Evolutionary conservation across 352 stramenopile species (phyloP).

Genomic region (Phytophthora hybrid): DNA sequence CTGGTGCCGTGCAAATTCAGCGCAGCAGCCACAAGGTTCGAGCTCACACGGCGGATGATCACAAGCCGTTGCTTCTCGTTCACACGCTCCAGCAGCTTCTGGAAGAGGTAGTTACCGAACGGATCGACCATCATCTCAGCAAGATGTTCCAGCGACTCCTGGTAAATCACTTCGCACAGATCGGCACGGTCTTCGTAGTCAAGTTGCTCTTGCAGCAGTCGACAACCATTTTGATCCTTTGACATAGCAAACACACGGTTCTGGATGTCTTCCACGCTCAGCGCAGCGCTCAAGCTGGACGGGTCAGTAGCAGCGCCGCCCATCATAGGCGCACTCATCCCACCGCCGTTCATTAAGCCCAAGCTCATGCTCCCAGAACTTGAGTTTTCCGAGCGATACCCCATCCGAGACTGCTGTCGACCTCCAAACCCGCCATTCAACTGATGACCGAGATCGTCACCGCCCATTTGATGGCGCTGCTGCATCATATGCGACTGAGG

Average conservation of each 20-base stretch:
- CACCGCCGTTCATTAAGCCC: slow-evolving; percentile 35
- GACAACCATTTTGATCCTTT: slow-evolving; percentile 98
- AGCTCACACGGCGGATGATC: slow-evolving; percentile 94
- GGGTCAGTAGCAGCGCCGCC: slow-evolving; percentile 27
- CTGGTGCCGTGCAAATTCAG: slow-evolving; percentile 98
- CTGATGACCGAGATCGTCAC: slow-evolving; percentile 37
- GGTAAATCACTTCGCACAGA: slow-evolving; percentile 95
- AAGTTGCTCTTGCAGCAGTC: slow-evolving; percentile 97
- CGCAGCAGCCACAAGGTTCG: slow-evolving; percentile 95
- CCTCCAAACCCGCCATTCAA: slow-evolving; percentile 33
- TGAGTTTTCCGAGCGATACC: slow-evolving; percentile 40
- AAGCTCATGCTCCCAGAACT: slow-evolving; percentile 24
- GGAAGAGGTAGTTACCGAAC: slow-evolving; percentile 99
- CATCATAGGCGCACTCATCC: slow-evolving; percentile 44
- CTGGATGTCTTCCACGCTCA: slow-evolving; percentile 81
- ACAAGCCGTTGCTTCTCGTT: slow-evolving; percentile 90
- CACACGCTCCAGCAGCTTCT: slow-evolving; percentile 98
- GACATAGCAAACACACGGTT: slow-evolving; percentile 90
- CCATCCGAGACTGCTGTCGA: slow-evolving; percentile 38
- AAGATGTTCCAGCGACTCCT: slow-evolving; percentile 97
- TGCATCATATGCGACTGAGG: slow-evolving; percentile 44
- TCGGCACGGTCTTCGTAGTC: slow-evolving; percentile 93
- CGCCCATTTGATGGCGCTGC: slow-evolving; percentile 45
- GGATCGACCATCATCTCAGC: slow-evolving; percentile 99
- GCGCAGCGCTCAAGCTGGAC: slow-evolving; percentile 47